A percentile compares a stretch with the other conserved stretches of the same genome.
Conservation (phyloP, 345 rosid genomes). For the Gossypium ekmanianum region DNA sequence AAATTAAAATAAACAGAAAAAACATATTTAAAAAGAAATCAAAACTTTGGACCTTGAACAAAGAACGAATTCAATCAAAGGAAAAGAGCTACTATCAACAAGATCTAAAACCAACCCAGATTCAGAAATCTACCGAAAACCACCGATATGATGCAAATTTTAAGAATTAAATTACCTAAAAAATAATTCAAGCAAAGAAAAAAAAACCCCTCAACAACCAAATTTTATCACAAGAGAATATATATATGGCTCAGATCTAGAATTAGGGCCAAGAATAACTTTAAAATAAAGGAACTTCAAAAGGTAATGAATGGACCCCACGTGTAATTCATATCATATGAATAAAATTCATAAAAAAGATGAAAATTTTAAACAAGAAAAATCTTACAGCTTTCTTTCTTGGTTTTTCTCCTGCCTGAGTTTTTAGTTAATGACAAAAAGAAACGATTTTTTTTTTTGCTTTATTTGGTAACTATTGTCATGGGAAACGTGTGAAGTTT, state of each 20-base stretch:
- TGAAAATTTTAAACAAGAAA: background rate
- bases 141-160: background rate
- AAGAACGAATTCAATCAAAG: background rate
- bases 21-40: background rate
- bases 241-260: slow-evolving; percentile 14
- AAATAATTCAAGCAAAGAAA: background rate
- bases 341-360: background rate
- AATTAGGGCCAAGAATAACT: background rate
- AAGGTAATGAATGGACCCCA: background rate
- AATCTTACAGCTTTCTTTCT: background rate
- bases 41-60: background rate
- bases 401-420: background rate
- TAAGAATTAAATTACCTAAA: background rate
- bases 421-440: background rate
- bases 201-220: background rate
- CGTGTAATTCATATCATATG: background rate
- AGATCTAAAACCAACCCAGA: slow-evolving; percentile 6
- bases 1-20: background rate
- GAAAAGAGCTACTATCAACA: background rate
- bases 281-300: background rate
- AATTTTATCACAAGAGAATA: background rate
- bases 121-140: background rate
- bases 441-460: background rate
- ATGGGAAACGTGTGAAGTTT: background rate
- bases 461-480: background rate